phyloP scores from a whole-genome alignment of 2,329 filamentous ascomycete species.

The Trichoderma arundinaceum region DNA sequence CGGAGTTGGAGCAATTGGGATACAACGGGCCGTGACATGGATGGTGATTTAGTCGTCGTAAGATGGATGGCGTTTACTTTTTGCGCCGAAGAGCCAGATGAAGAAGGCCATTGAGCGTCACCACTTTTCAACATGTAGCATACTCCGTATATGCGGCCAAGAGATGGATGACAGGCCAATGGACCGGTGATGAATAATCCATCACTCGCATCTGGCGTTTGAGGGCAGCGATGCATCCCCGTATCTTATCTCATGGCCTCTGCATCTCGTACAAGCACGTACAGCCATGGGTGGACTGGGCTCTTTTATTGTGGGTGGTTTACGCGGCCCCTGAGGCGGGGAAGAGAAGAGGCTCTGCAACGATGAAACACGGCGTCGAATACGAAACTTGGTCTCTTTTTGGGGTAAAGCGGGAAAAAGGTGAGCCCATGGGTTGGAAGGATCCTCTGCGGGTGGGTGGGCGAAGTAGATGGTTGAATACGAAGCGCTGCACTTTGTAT shows the following conservation, averaged over 20 bases:
- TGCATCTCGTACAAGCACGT: too few species aligned
- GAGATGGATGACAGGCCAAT: background rate
- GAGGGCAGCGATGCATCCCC: too few species aligned
- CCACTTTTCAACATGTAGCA: background rate
- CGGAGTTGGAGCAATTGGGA: too few species aligned
- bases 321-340: conserved; percentile 13
- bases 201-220: background rate
- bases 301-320: background rate
- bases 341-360: background rate
- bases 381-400: background rate
- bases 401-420: background rate
- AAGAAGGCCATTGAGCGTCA: conserved; percentile 13
- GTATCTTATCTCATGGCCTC: too few species aligned
- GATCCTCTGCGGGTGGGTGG: too few species aligned
- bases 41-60: too few species aligned
- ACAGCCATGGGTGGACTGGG: too few species aligned
- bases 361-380: background rate
- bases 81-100: conserved; percentile 12
- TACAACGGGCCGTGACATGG: too few species aligned
- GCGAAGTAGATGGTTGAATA: too few species aligned
- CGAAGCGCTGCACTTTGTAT: too few species aligned
- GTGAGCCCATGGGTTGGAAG: too few species aligned
- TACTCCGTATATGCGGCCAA: background rate
- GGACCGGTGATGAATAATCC: background rate
- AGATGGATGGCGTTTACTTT: conserved; percentile 7